A percentile compares a stretch with the other conserved stretches of the same genome.
These are phyloP conservation scores for Alternaria gansuensis DNA, from an alignment of 2,329 filamentous ascomycete species.

Conservation along the genomic window DNA sequence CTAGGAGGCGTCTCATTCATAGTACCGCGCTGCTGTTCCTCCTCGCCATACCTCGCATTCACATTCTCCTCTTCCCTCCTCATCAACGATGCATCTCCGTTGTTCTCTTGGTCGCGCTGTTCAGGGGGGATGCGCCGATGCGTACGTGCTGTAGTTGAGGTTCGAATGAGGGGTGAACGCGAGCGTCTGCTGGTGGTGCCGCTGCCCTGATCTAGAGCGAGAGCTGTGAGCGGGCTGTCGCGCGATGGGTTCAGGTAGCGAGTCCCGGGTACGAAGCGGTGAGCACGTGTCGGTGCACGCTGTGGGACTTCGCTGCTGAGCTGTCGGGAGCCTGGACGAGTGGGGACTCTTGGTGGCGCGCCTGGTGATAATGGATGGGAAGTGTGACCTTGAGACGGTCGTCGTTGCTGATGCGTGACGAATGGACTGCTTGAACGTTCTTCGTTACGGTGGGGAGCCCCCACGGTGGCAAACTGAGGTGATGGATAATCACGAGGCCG, in stretches of 20 bases:
- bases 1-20: slow-evolving; percentile 52
- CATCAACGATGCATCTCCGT: slow-evolving; percentile 39
- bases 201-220: slow-evolving; percentile 24
- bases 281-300: slow-evolving; percentile 6
- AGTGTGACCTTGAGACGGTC: neutral
- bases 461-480: neutral
- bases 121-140: slow-evolving; percentile 30
- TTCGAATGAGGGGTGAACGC: slow-evolving; percentile 17
- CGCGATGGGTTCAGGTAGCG: slow-evolving; percentile 12
- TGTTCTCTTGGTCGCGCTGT: slow-evolving; percentile 49
- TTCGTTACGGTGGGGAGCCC: slow-evolving; percentile 10
- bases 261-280: slow-evolving; percentile 7
- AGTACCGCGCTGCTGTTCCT: slow-evolving; percentile 29
- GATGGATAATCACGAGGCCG: slow-evolving; percentile 16
- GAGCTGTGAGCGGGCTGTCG: slow-evolving; percentile 14
- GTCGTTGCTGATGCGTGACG: slow-evolving; percentile 1
- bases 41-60: slow-evolving; percentile 34
- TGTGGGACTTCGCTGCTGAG: neutral
- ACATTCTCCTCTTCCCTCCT: slow-evolving; percentile 35
- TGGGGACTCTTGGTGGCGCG: slow-evolving; percentile 16
- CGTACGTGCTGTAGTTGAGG: slow-evolving; percentile 13
- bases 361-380: neutral
- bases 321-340: slow-evolving; percentile 17
- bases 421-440: slow-evolving; percentile 21
- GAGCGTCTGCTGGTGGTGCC: slow-evolving; percentile 25